Conservation (phyloP, 257 asterid genomes). For the Nicotiana otophora region DNA sequence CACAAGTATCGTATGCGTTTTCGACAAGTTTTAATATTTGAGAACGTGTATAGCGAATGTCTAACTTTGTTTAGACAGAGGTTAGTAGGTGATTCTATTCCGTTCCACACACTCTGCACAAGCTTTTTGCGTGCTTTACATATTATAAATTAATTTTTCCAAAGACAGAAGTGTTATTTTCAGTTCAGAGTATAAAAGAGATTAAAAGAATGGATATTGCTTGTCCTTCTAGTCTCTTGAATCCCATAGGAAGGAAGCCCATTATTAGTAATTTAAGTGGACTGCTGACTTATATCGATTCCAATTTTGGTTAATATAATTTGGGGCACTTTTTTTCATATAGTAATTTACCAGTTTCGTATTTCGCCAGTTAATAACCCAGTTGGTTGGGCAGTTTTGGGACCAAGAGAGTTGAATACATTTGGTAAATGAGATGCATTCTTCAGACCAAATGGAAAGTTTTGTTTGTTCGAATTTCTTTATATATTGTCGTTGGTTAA, state of each 20-base stretch:
- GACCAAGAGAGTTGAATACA: background rate
- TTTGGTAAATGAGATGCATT: background rate
- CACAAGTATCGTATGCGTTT: background rate
- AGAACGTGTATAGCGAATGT: background rate
- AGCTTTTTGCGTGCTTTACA: conserved; percentile 1
- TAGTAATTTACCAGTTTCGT: background rate
- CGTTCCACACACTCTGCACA: background rate
- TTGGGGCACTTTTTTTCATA: background rate
- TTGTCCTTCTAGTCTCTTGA: background rate
- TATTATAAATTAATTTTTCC: background rate
- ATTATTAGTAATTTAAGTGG: background rate
- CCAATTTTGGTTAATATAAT: background rate
- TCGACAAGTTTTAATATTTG: background rate
- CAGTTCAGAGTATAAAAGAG: background rate
- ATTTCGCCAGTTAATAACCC: background rate
- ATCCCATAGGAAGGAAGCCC: background rate
- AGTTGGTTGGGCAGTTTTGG: background rate
- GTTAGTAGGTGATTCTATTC: background rate
- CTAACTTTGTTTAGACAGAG: background rate
- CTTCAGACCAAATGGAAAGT: too few relatives aligned
- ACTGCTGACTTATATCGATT: background rate
- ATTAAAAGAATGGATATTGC: background rate
- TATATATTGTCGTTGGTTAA: too few relatives aligned
- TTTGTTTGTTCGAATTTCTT: too few relatives aligned
- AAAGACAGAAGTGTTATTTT: too few relatives aligned